These are phyloP conservation scores for Dryas drummondii DNA, from an alignment of 306 rosid species.

Conservation along the genomic window DNA sequence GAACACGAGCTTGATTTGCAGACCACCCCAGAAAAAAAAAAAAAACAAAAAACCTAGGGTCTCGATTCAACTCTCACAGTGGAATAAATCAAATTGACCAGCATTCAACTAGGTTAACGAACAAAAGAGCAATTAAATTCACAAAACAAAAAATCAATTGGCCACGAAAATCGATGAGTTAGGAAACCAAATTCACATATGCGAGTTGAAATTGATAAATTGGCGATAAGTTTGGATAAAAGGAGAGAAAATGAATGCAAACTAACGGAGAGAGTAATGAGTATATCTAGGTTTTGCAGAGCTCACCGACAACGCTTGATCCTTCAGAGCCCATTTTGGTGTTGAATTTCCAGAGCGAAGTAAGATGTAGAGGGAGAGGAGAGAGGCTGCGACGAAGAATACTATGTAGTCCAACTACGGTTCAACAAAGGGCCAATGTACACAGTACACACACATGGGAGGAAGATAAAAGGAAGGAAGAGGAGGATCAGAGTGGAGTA, in stretches of 20 bases:
- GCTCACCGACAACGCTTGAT: constrained; percentile 78
- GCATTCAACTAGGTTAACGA: not conserved
- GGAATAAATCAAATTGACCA: not conserved
- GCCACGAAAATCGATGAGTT: not conserved
- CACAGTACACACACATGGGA: not conserved
- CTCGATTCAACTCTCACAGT: not conserved
- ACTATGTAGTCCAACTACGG: constrained; percentile 26
- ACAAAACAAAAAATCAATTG: not conserved
- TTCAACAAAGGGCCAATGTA: constrained; percentile 6
- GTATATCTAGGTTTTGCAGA: constrained; percentile 13
- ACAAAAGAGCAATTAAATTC: constrained; percentile 6
- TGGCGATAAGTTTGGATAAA: not conserved
- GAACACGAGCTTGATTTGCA: not conserved
- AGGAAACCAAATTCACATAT: not conserved
- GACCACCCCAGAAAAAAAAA: not conserved
- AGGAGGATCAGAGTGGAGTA: not conserved
- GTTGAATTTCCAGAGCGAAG: constrained; percentile 21
- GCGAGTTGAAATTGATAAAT: not conserved
- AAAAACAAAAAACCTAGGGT: not conserved
- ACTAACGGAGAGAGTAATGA: not conserved
- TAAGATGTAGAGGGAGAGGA: constrained; percentile 40
- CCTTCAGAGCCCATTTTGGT: constrained; percentile 72
- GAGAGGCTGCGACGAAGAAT: constrained; percentile 3
- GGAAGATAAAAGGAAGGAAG: not conserved
- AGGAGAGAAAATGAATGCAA: not conserved